Percentiles rank a stretch among this genome's conserved stretches.
phyloP scores from a whole-genome alignment of 2,329 filamentous ascomycete genomes.

The Fusarium fracticaudum region DNA sequence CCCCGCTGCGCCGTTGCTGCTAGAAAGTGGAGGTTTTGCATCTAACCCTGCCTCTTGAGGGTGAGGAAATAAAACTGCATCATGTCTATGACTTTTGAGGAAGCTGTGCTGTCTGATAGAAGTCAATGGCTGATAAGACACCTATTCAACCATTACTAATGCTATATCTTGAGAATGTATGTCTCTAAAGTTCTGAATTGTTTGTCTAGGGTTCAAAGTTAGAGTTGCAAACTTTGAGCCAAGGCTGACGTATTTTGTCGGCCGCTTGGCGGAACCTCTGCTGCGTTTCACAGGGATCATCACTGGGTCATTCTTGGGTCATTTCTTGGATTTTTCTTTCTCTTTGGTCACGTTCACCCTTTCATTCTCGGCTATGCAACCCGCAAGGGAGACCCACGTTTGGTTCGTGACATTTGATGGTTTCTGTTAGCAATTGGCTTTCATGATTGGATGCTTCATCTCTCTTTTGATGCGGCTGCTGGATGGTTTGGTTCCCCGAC shows the following conservation, averaged over 20 bases:
- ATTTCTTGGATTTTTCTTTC: constrained; percentile 11
- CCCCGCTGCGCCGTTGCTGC: constrained; percentile 11
- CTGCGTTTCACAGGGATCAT: constrained; percentile 6
- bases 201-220: background rate
- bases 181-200: background rate
- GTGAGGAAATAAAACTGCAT: constrained; percentile 21
- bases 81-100: background rate
- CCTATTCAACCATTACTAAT: background rate
- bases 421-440: constrained; percentile 31
- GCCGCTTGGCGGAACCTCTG: constrained; percentile 15
- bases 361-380: constrained; percentile 17
- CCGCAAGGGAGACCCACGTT: constrained; percentile 15
- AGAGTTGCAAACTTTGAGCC: background rate
- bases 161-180: background rate
- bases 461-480: background rate
- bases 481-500: background rate
- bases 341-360: constrained; percentile 19
- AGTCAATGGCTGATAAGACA: constrained; percentile 1
- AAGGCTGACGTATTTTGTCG: constrained; percentile 32
- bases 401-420: background rate
- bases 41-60: constrained; percentile 2
- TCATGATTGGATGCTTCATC: constrained; percentile 32
- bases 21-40: constrained; percentile 21
- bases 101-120: background rate
- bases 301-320: constrained; percentile 27